Base-by-base conservation (phyloP, 2,329 filamentous ascomycete species). In the Calonectria hawksworthii region DNA sequence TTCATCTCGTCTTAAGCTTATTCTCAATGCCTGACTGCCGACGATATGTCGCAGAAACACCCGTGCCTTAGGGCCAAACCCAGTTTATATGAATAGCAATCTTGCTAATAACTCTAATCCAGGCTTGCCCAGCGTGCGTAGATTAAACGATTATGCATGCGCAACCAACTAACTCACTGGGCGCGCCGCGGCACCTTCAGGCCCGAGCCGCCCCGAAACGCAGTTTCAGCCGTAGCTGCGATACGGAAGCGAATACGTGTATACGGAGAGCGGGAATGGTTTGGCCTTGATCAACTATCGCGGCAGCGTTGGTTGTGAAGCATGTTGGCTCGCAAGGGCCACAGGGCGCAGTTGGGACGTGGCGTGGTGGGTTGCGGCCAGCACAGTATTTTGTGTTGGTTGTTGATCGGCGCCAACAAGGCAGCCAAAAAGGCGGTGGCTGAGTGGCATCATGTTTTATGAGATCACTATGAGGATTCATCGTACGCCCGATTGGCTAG, bases 191-290 rank as follows among this genome's bases (percentile, higher is more conserved):
- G 34, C 56, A 28, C n/a, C n/a, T 4, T 28, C 36, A 41, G 56
- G 56, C 23, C 34, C 56, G 56, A 41, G n/a, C 56, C 56, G 56
- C 56, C 34, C 56, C 56, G 36, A 63, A 63, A 41, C 56, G n/a
- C 10, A 23, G 56, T 63, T 41, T 63, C 56, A 63, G n/a, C n/a
- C 6, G 56, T 1, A 3, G 21, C 14, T 47, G n/a, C n/a, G n/a
- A 47, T 47, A 47, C 44, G 44, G n/a, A 3, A 3, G 44, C 9
- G 44, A 47, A 47, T 47, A 47, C 44, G 44, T 47, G 44, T 47
- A 47, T 23, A 47, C 8, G 2, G 44, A 23, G 44, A n/a, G 11
- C 5, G 23, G 44, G 10, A 47, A 47, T 47, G 21, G n/a, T 47
- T 47, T 23, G 11, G n/a, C n/a, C 44, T n/a, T 47, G 41, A 47